Evolutionary conservation across 1,139 yeast species (phyloP), one percentile per base, ranked within the genome.

Genomic region (Pneumocystis carinii): DNA sequence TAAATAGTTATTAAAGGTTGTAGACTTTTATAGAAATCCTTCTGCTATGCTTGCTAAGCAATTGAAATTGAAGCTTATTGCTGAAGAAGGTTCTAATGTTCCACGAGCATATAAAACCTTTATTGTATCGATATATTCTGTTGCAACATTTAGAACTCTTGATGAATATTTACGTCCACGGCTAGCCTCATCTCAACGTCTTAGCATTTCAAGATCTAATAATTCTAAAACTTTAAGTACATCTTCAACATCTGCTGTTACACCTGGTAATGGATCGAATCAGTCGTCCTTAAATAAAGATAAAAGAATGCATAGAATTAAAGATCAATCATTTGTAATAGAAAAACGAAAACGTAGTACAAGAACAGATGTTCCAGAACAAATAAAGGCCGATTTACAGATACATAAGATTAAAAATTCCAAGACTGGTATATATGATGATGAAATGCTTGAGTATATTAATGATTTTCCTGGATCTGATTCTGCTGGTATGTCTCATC

Each of bases 101-200:
- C 71, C 73, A 2, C 64, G 62, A 17, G 66, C 65, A 29, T 66
- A 67, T 41, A 66, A 66, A 58, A 37, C 67, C 66, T 71, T 85
- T 70, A 74, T 83, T 41, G 75, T 90, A 24, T 80, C 90, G 19
- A 87, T 87, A n/a, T 96, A 90, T 72, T 95, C 95, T 0, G 85
- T 90, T 69, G 95, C 96, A 0, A 86, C 96, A 0, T 85, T 89
- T 71, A 81, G 80, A 65, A 82, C 90, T 1, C 78, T 90, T 56
- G 85, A 83, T 62, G 80, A 83, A 1, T 89, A 87, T 70, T 74
- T 69, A 14, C 62, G 67, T 19, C 62, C 64, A 15, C 68, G 70
- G 8, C 37, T 67, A 12, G 15, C 32, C 12, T 32, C 42, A 19
- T 48, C 55, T 48, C 55, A 48, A 14, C 55, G 55, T 12, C 5